Base-by-base conservation (phyloP, 306 rosid species). In the Cicer pinnatifidum region DNA sequence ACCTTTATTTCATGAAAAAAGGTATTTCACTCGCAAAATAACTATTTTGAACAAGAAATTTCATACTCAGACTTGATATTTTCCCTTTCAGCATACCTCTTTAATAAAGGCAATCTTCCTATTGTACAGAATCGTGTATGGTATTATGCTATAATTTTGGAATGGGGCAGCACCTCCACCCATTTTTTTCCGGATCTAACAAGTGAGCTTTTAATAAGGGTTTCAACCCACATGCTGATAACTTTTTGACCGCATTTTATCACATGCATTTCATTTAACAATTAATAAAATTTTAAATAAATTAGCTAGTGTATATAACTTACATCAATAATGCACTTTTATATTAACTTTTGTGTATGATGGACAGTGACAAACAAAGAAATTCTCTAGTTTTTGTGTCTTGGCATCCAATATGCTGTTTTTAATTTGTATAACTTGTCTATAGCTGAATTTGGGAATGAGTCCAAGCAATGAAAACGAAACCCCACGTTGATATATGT, bases 381-480 rank as follows among this genome's bases (percentile, higher is more conserved):
- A 57, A 17, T 59, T 12, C 4, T 46, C 17, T 12, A 9, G 9
- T 59, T 67, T 35, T 45, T 3, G 8, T 1, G 5, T 53, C 38
- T 75, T 54, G 43, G 75, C 51, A 35, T 64, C 52, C 8, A 41
- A 41, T 64, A 64, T 63, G 16, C 44, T 45, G 16, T 75, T 60
- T 60, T 51, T 40, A 9, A 59, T 60, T 69, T 47, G 61, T 59
- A 28, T 46, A 19, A 69, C 9, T 77, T 77, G 81, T 70, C 57
- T 11, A 10, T 48, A 20, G 39, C 71, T 40, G 8, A 70, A 9
- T 39, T 48, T 15, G 11, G 6, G 57, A 70, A 56, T 72, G 20
- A 78, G 48, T 79, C 64, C 9, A 72, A 72, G 7, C 16, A 38
- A 19, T 19, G 75, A 38, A 66, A 79, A 73, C 7, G 57, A 47